A percentile compares a stretch with the other conserved stretches of the same genome.
phyloP scores from a whole-genome alignment of 2,329 filamentous ascomycete species.

The Pyrenochaeta sp. region DNA sequence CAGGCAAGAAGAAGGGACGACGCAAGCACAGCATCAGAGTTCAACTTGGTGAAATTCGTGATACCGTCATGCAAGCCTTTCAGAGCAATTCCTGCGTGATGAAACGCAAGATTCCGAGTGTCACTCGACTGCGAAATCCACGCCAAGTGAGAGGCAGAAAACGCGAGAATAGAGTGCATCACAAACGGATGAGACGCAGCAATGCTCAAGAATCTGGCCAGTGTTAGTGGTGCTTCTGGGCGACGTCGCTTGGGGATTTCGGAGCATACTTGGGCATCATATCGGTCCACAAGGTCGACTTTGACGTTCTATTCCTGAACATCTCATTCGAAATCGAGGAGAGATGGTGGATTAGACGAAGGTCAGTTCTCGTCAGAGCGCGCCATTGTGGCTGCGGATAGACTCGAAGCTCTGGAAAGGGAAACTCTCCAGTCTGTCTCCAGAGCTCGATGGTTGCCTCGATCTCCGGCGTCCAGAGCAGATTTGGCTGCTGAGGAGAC shows the following conservation, averaged over 20 bases:
- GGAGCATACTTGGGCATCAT: conserved; percentile 85
- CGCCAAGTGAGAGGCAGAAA: conserved; percentile 93
- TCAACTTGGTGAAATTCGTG: conserved; percentile 80
- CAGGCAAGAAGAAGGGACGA: conserved; percentile 92
- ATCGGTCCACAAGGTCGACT: conserved; percentile 90
- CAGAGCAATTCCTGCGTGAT: conserved; percentile 84
- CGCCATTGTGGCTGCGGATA: conserved; percentile 77
- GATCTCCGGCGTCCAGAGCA: conserved; percentile 87
- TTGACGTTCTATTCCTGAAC: conserved; percentile 75
- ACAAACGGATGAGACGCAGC: conserved; percentile 85
- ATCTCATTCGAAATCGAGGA: conserved; percentile 86
- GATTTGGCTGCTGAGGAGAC: conserved; percentile 63
- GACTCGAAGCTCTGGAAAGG: conserved; percentile 81
- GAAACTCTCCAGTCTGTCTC: conserved; percentile 83
- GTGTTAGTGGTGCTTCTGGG: conserved; percentile 34
- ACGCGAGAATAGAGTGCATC: conserved; percentile 90
- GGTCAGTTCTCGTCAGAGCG: conserved; percentile 76
- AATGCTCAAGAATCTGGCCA: conserved; percentile 76
- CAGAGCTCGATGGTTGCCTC: conserved; percentile 82
- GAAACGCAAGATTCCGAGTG: conserved; percentile 86
- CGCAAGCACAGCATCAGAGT: conserved; percentile 89
- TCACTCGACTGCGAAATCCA: conserved; percentile 86
- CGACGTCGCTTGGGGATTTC: conserved; percentile 19
- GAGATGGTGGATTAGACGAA: conserved; percentile 90
- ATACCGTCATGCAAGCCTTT: conserved; percentile 90